Base-by-base conservation (phyloP, 1,284 basidiomycete species). In the Boletus holoroseus region DNA sequence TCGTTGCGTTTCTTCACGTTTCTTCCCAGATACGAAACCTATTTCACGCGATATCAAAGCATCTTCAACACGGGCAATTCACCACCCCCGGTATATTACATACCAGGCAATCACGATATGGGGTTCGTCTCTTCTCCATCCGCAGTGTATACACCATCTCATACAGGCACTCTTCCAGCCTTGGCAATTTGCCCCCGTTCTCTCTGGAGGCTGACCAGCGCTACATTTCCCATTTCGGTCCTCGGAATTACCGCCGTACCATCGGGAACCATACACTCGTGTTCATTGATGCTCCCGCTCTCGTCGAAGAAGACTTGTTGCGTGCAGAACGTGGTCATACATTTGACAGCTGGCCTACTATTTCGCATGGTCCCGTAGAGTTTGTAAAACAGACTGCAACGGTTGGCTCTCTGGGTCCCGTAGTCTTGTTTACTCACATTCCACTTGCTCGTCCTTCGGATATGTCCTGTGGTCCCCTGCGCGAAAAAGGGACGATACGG, bases 41-140 rank as follows among this genome's bases (percentile, higher is more conserved):
- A 88, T 58, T 74, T 74, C 40, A 57, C 67, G 16, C 78, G 81
- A 47, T 91, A 87, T 69, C 76, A 75, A 51, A 72, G 71, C 6
- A 81, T 85, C 52, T 90, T 91, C 67, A 66, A 72, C 11, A 58
- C 77, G 31, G 61, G 69, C 8, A 55, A 57, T 13, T 56, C 66
- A 9, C 64, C 69, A 20, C 68, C 74, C 0, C 71, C 76, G 0
- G 74, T 77, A 26, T 80, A 84, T 68, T 85, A 82, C 62, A 69
- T 93, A n/a, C 86, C 89, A 1, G 91, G 91, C 11, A 94, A 94
- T 61, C 86, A 90, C 63, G 91, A 94, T 60, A 75, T 94, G 39
- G 88, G 85, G 78, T 88, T 56, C 52, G 76, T 51, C 34, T 34
- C 28, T 34, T 41, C 22, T 47, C 31, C 45, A 15, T 31, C 30